These are phyloP conservation scores for Carex arenaria DNA, from an alignment of 202 grass and related monocot species.

Conservation along the genomic window DNA sequence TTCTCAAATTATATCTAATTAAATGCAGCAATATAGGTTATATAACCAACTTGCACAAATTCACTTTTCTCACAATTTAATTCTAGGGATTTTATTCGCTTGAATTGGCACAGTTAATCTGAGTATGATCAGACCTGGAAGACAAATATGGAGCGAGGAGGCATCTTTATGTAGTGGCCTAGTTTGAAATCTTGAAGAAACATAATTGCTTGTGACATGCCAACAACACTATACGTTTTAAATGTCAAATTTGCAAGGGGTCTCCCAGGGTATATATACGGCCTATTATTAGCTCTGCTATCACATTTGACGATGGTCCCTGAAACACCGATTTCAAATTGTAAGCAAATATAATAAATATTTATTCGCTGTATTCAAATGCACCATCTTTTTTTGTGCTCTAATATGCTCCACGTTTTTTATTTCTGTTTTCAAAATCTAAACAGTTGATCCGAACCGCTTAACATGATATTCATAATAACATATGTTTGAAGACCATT, in stretches of 20 bases:
- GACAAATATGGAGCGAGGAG: neutral
- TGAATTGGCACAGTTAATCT: too few species aligned
- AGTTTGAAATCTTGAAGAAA: slow-evolving; percentile 74
- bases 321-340: neutral
- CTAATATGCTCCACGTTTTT: too few species aligned
- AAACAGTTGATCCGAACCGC: too few species aligned
- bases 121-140: too few species aligned
- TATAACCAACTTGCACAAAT: neutral
- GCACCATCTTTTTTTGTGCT: too few species aligned
- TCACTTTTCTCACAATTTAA: neutral
- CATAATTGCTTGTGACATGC: slow-evolving; percentile 58
- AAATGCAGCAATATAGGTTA: too few species aligned
- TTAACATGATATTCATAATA: too few species aligned
- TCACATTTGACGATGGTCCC: slow-evolving; percentile 48
- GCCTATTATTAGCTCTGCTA: slow-evolving; percentile 76
- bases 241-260: slow-evolving; percentile 60
- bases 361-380: neutral
- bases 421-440: too few species aligned
- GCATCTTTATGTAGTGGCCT: slow-evolving; percentile 87
- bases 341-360: neutral
- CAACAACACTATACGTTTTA: slow-evolving; percentile 64
- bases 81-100: neutral
- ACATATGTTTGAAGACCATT: too few species aligned
- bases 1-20: too few species aligned
- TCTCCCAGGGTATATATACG: slow-evolving; percentile 55